phyloP scores from a whole-genome alignment of 495 filamentous ascomycete genomes.

The Friedmanniomyces simplex region DNA sequence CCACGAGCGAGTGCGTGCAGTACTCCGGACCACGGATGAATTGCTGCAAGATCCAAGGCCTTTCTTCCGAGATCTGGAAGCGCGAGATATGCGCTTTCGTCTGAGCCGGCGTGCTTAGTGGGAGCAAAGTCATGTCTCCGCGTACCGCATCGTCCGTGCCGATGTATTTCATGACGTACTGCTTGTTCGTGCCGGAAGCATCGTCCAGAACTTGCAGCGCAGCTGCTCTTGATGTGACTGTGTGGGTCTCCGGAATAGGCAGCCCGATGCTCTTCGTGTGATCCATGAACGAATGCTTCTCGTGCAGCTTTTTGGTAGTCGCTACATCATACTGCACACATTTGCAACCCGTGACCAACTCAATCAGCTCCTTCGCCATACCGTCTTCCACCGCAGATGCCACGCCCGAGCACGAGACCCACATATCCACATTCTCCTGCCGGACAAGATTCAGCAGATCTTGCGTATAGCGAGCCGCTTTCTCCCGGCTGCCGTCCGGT shows the following conservation, averaged over 20 bases:
- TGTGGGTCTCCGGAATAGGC: constrained; percentile 46
- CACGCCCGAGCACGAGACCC: constrained; percentile 61
- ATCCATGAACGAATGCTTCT: constrained; percentile 49
- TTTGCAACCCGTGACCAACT: constrained; percentile 46
- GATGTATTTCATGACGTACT: constrained; percentile 54
- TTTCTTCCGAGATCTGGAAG: constrained; percentile 44
- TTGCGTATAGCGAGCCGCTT: constrained; percentile 36
- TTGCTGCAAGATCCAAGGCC: constrained; percentile 61
- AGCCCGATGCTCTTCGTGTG: constrained; percentile 43
- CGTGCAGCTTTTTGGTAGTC: constrained; percentile 43
- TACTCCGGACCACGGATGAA: constrained; percentile 54
- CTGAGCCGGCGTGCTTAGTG: constrained; percentile 40
- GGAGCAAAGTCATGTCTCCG: constrained; percentile 44
- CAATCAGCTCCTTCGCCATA: constrained; percentile 50
- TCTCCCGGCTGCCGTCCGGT: constrained; percentile 17
- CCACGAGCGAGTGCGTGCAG: constrained; percentile 56
- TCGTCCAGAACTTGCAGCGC: constrained; percentile 45
- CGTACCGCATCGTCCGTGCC: constrained; percentile 38
- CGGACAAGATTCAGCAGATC: constrained; percentile 47
- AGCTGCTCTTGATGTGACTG: constrained; percentile 47
- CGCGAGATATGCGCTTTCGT: constrained; percentile 45
- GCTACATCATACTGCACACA: constrained; percentile 47
- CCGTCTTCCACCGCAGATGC: constrained; percentile 52
- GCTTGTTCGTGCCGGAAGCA: constrained; percentile 33
- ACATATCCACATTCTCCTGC: constrained; percentile 55